These are phyloP conservation scores for Rhodomyrtus tomentosa DNA, from an alignment of 345 rosid species.

Conservation along the genomic window DNA sequence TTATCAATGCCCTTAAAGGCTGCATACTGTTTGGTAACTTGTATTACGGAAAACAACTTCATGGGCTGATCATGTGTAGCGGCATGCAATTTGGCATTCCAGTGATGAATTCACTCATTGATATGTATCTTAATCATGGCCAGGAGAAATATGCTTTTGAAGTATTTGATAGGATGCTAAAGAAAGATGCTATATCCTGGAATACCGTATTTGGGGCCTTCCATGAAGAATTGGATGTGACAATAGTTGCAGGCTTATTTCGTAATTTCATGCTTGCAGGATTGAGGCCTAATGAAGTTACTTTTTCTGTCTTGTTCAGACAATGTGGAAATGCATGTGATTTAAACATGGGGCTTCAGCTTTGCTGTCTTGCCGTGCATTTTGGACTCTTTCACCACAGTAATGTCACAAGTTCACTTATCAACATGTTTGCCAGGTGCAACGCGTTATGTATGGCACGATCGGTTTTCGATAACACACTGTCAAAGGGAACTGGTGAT, in stretches of 20 bases:
- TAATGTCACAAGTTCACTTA: constrained; percentile 11
- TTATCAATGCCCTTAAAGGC: constrained; percentile 19
- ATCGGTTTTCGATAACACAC: constrained; percentile 6
- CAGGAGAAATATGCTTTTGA: constrained; percentile 5
- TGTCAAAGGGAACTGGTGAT: background rate
- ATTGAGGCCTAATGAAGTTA: constrained; percentile 15
- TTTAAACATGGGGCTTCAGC: constrained; percentile 24
- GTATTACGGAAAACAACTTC: constrained; percentile 22
- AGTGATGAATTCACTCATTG: constrained; percentile 19
- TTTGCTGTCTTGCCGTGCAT: constrained; percentile 13
- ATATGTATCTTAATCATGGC: constrained; percentile 25
- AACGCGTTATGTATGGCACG: constrained; percentile 13
- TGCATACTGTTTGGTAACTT: constrained; percentile 11
- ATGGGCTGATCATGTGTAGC: constrained; percentile 18
- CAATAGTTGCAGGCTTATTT: constrained; percentile 7
- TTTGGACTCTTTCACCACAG: constrained; percentile 10
- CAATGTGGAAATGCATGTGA: constrained; percentile 14
- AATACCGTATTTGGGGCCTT: constrained; percentile 20
- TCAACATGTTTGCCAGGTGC: constrained; percentile 23
- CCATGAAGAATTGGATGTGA: constrained; percentile 3
- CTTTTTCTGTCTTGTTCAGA: constrained; percentile 20
- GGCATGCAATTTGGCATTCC: constrained; percentile 3
- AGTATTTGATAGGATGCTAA: constrained; percentile 9
- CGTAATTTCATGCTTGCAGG: constrained; percentile 8
- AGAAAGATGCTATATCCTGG: constrained; percentile 26